Evolutionary conservation across 177 flowering plant species (phyloP).

Genomic region (Telopea speciosissima): DNA sequence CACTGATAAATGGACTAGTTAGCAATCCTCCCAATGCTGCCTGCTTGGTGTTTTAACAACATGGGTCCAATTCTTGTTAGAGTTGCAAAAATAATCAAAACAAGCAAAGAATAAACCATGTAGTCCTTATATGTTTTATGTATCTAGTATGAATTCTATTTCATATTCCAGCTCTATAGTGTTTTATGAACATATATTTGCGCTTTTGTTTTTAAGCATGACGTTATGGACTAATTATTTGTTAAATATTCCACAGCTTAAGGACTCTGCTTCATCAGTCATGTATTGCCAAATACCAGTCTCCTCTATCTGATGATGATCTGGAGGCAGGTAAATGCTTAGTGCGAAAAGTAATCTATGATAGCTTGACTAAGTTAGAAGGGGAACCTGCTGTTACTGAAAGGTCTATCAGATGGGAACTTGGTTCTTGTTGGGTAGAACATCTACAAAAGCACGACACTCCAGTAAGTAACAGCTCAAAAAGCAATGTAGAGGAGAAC

Average conservation of each 20-base stretch:
- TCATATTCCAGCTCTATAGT: no score
- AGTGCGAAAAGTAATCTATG: conserved; percentile 41
- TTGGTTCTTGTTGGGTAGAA: conserved; percentile 85
- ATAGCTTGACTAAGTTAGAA: conserved; percentile 51
- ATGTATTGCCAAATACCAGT: conserved; percentile 23
- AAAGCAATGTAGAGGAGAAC: conserved; percentile 17
- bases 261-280: conserved; percentile 59
- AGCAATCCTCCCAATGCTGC: no score
- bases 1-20: no score
- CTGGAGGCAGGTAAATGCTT: conserved; percentile 33
- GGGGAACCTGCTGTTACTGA: conserved; percentile 20
- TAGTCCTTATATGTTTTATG: no score
- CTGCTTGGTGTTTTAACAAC: no score
- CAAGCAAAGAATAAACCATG: no score
- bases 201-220: neutral
- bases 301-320: conserved; percentile 28
- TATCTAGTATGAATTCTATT: no score
- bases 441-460: conserved; percentile 75
- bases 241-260: conserved; percentile 50
- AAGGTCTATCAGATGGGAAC: conserved; percentile 78
- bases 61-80: no score
- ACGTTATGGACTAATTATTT: conserved; percentile 4
- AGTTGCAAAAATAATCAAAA: no score
- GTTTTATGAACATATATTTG: no score
- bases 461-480: conserved; percentile 23